A percentile compares a stretch with the other conserved stretches of the same genome.
These are phyloP conservation scores for Naganishia sp. DNA, from an alignment of 1,284 basidiomycete genomes.

Conservation along the genomic window DNA sequence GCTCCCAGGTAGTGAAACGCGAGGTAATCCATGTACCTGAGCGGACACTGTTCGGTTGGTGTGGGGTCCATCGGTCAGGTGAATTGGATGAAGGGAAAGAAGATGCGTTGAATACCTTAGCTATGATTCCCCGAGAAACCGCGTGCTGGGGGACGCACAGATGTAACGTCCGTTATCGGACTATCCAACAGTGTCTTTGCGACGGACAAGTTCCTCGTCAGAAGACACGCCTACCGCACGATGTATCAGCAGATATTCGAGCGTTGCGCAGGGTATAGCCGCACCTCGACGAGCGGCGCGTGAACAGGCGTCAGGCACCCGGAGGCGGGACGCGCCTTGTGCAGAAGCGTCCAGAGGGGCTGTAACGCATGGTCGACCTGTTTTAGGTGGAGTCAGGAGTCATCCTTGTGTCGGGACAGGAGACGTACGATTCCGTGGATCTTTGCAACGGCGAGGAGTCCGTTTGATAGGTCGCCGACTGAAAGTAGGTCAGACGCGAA, in stretches of 20 bases:
- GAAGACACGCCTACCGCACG: background rate
- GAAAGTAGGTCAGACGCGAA: background rate
- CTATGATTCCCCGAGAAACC: background rate
- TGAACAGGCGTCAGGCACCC: conserved; percentile 4
- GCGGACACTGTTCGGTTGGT: conserved; percentile 6
- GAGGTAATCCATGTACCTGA: conserved; percentile 25
- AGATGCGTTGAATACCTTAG: background rate
- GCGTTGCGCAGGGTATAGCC: background rate
- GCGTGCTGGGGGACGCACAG: background rate
- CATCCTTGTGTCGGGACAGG: background rate
- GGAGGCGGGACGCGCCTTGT: background rate
- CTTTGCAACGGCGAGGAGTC: conserved; percentile 7
- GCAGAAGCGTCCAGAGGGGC: background rate
- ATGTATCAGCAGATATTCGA: background rate
- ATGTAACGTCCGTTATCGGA: conserved; percentile 3
- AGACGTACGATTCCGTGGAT: conserved; percentile 1
- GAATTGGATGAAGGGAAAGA: background rate
- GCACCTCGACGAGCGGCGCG: conserved; percentile 17
- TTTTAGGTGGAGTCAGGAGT: too few species aligned
- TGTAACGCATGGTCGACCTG: conserved; percentile 2
- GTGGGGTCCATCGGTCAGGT: background rate
- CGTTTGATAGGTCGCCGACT: conserved; percentile 5
- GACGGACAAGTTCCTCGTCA: conserved; percentile 7
- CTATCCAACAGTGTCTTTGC: conserved; percentile 10
- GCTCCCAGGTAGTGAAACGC: conserved; percentile 23